Evolutionary conservation across 2,329 filamentous ascomycete genomes (phyloP), one percentile per base, ranked within the genome.

Genomic region (Cladophialophora bantiana): DNA sequence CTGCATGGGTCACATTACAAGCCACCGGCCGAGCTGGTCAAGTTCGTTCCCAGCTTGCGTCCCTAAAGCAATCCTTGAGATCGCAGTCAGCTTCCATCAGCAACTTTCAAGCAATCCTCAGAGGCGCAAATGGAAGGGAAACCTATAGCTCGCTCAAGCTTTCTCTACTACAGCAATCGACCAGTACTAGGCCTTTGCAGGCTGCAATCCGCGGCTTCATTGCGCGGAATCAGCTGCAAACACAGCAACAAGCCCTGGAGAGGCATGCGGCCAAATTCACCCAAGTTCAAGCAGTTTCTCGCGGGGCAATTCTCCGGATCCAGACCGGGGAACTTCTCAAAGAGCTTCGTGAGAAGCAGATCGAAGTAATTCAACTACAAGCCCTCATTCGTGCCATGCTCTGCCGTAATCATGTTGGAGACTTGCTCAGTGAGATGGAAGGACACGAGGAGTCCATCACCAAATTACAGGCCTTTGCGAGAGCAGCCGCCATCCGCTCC

Each of bases 381-480:
- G 88, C 88, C 34, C 81, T 94, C 7, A 84, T 88, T 36, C 88
- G 94, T 66, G 94, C 92, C 0, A 91, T 96, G 85, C 84, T 96
- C 70, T 82, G 91, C 48, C 88, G 95, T 55, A 86, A 88, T 56
- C 84, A 90, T 32, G 85, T 98, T 58, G 93, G 91, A 18, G 85
- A 88, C 53, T 82, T 93, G 1, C 84, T 99, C 45, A 86, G 85
- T 26, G 88, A 94, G 71, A 84, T 98, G 1, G 92, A 96, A 66
- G 90, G 90, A 61, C 88, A 96, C 69, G 94, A 98, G 74, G 89
- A 90, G n/a, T 83, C 84, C 0, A 85, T 97, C 67, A 81, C 88
- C 7, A 90, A 89, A 35, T 79, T 97, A 31, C 94, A 98, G 77
- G 85, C 93, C 4, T 84, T 87, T 5, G 87, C 90, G 7, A 88